Conservation (phyloP, 2,329 filamentous ascomycete species). For the Penicillium sp. region DNA sequence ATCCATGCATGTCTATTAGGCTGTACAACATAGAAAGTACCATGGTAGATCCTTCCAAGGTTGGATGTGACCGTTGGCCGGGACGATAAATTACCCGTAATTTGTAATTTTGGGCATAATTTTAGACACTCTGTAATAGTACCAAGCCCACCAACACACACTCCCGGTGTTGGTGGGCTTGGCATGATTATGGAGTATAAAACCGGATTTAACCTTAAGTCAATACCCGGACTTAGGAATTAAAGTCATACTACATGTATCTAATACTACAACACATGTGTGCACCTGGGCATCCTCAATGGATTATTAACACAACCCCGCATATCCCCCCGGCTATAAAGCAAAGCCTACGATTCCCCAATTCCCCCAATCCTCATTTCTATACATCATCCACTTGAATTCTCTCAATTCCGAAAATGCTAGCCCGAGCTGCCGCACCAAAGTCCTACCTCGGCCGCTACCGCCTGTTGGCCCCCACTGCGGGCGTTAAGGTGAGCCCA, state of each 20-base stretch:
- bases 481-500: slow-evolving; percentile 52
- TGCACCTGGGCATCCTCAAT: background rate
- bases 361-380: background rate
- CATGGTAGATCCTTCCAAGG: no score
- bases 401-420: slow-evolving; percentile 3
- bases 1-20: no score
- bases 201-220: no score
- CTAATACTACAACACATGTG: background rate
- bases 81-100: no score
- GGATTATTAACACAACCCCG: background rate
- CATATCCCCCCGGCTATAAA: background rate
- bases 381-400: background rate
- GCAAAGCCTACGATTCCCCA: background rate
- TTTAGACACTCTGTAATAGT: no score
- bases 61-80: no score
- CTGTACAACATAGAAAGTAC: no score
- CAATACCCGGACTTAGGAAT: background rate
- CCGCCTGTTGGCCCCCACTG: slow-evolving; percentile 50
- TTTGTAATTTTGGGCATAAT: no score
- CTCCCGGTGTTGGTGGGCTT: no score
- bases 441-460: slow-evolving; percentile 48
- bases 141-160: no score
- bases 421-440: slow-evolving; percentile 7
- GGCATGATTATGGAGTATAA: no score
- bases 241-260: background rate